Evolutionary conservation across 2,329 filamentous ascomycete species (phyloP).

Genomic region (Aspergillus calidoustus): DNA sequence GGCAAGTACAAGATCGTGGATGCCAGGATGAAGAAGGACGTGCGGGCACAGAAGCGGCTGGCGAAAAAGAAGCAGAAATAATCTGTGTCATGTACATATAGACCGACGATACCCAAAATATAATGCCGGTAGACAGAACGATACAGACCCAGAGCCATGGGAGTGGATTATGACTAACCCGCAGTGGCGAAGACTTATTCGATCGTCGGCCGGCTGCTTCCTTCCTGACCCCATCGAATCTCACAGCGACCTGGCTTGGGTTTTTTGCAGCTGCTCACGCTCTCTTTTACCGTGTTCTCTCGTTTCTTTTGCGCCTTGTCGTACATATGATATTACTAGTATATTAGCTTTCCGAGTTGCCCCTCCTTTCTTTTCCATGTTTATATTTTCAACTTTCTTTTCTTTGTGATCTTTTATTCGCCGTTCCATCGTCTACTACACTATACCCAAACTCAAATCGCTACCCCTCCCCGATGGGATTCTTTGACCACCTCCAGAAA

Average conservation of each 20-base stretch:
- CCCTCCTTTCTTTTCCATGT: slow-evolving; percentile 11
- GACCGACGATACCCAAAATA: slow-evolving; percentile 4
- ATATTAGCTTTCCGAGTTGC: slow-evolving; percentile 1
- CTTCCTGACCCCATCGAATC: slow-evolving; percentile 9
- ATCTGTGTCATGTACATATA: not conserved
- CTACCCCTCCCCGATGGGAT: slow-evolving; percentile 41
- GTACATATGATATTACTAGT: slow-evolving; percentile 18
- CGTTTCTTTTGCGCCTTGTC: slow-evolving; percentile 10
- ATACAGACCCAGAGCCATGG: slow-evolving; percentile 11
- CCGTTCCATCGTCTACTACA: slow-evolving; percentile 9
- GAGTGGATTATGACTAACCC: slow-evolving; percentile 18
- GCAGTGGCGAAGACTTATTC: slow-evolving; percentile 24
- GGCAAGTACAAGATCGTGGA: slow-evolving; percentile 98
- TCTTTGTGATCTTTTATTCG: slow-evolving; percentile 14
- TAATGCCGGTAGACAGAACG: slow-evolving; percentile 13
- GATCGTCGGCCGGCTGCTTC: slow-evolving; percentile 17
- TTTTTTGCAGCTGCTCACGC: slow-evolving; percentile 9
- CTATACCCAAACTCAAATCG: slow-evolving; percentile 14
- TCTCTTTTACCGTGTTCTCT: slow-evolving; percentile 19
- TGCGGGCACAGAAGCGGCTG: slow-evolving; percentile 80
- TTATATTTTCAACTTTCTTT: slow-evolving; percentile 9
- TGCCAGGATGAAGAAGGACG: slow-evolving; percentile 93
- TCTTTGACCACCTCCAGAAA: slow-evolving; percentile 52
- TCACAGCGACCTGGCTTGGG: not conserved
- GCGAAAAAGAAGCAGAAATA: slow-evolving; percentile 70